Base-by-base conservation (phyloP, 306 rosid species). In the Astragalus membranaceus region DNA sequence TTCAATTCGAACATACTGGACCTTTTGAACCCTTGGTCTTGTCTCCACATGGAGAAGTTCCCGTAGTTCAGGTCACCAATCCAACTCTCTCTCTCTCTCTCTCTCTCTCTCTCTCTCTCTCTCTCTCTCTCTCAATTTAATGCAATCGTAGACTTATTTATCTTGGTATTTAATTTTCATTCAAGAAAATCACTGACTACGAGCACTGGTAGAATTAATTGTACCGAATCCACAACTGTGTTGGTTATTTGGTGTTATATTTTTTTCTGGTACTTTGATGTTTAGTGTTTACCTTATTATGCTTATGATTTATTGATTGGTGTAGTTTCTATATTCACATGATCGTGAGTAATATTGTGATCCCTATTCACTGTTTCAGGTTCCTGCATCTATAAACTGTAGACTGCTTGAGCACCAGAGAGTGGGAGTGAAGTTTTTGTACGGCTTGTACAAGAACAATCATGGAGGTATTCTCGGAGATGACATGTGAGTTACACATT, bases 401-500 rank as follows among this genome's bases (percentile, higher is more conserved):
- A 85, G 94, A 78, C 87, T 93, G 73, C 97, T 93, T 79, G 92
- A 82, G 76, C 96, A 93, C 78, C 98, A 93, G 74, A 85, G 97
- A 61, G 90, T 33, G 70, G 97, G 97, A 37, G 96, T 93, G 51
- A 79, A 73, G 75, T 93, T 93, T 85, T 62, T 93, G 47, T 88
- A 87, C 72, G 81, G 74, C 69, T 73, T 93, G 73, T 90, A 85
- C 81, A 88, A 87, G 86, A 88, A 88, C 66, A 91, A 87, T 59
- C 96, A 83, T 78, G 98, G 98, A 51, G 98, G 98, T 60, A 77
- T 93, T 69, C 98, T 93, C 82, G 98, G 97, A 66, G 98, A 93
- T 82, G 97, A 93, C 87, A 93, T 93, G 98, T 93, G 73, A 80
- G 90, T 80, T 63, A 44, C 55, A 48, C 13, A 42, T 65, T 65